Evolutionary conservation across 768 basidiomycete species (phyloP).

Genomic region (Lentinula sp.): DNA sequence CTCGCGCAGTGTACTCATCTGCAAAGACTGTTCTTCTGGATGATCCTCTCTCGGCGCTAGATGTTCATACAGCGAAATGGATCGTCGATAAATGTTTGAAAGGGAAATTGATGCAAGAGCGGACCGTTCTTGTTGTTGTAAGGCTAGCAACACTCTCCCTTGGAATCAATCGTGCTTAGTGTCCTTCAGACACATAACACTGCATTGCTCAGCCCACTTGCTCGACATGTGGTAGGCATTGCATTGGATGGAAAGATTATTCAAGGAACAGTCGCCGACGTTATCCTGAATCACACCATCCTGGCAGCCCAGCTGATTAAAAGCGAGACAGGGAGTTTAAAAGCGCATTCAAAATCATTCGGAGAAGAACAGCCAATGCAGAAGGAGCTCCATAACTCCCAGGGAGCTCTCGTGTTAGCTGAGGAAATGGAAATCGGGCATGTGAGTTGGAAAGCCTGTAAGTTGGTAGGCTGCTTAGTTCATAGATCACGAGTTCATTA

Average conservation of each 20-base stretch:
- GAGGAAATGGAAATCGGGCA: constrained; percentile 42
- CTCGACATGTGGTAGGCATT: constrained; percentile 38
- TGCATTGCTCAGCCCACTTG: constrained; percentile 30
- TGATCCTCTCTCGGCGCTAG: constrained; percentile 47
- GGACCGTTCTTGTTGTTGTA: constrained; percentile 40
- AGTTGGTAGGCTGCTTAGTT: background rate
- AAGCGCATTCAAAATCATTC: background rate
- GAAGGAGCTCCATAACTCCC: background rate
- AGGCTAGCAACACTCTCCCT: background rate
- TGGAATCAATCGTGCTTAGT: background rate
- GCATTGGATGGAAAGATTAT: constrained; percentile 31
- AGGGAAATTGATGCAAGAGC: constrained; percentile 30
- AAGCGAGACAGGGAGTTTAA: background rate
- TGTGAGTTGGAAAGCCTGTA: constrained; percentile 31
- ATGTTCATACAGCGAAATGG: constrained; percentile 46
- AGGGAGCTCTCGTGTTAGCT: constrained; percentile 38
- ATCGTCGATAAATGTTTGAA: constrained; percentile 43
- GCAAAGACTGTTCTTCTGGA: constrained; percentile 52
- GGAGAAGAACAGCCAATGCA: background rate
- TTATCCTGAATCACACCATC: constrained; percentile 13
- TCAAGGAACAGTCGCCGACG: constrained; percentile 34
- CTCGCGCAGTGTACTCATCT: constrained; percentile 51
- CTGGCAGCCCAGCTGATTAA: background rate
- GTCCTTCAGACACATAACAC: constrained; percentile 38
- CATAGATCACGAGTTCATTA: background rate